Percentiles rank a stretch among this genome's conserved stretches.
phyloP scores from a whole-genome alignment of 1,284 basidiomycete species.

The Ustilago crameri region DNA sequence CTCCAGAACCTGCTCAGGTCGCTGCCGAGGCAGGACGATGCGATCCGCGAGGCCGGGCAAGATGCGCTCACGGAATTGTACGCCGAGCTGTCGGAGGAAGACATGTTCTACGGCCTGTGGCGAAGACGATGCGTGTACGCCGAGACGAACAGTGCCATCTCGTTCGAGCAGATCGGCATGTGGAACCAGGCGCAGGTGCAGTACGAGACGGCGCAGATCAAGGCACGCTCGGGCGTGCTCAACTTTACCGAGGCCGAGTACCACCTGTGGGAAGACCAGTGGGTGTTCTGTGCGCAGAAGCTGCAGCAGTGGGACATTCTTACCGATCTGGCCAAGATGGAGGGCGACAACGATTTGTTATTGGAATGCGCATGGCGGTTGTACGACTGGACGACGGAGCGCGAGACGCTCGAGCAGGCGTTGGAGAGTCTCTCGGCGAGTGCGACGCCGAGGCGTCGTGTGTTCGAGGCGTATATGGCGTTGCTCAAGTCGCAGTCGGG shows the following conservation, averaged over 20 bases:
- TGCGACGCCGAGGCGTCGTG: conserved; percentile 88
- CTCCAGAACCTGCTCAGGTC: conserved; percentile 80
- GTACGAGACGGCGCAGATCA: conserved; percentile 91
- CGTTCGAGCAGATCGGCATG: conserved; percentile 96
- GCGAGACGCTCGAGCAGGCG: conserved; percentile 84
- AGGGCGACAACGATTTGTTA: conserved; percentile 90
- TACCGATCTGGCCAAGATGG: conserved; percentile 79
- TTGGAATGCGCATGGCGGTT: conserved; percentile 96
- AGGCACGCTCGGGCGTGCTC: conserved; percentile 82
- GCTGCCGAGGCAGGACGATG: conserved; percentile 76
- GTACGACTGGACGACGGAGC: conserved; percentile 84
- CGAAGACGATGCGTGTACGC: conserved; percentile 85
- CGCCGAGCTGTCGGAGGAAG: conserved; percentile 94
- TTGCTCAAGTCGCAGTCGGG: conserved; percentile 74
- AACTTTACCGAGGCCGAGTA: conserved; percentile 96
- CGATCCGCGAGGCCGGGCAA: conserved; percentile 83
- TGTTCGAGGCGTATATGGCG: conserved; percentile 94
- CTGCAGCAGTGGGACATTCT: conserved; percentile 96
- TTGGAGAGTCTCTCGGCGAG: conserved; percentile 84
- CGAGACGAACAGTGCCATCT: conserved; percentile 91
- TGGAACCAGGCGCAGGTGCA: conserved; percentile 91
- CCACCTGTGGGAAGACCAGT: conserved; percentile 99
- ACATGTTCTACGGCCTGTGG: conserved; percentile 97
- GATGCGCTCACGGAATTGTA: conserved; percentile 95
- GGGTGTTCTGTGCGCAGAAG: conserved; percentile 95